A percentile compares a stretch with the other conserved stretches of the same genome.
These are phyloP conservation scores for Hypseocharis bilobata DNA, from an alignment of 441 rosid species.

Conservation along the genomic window DNA sequence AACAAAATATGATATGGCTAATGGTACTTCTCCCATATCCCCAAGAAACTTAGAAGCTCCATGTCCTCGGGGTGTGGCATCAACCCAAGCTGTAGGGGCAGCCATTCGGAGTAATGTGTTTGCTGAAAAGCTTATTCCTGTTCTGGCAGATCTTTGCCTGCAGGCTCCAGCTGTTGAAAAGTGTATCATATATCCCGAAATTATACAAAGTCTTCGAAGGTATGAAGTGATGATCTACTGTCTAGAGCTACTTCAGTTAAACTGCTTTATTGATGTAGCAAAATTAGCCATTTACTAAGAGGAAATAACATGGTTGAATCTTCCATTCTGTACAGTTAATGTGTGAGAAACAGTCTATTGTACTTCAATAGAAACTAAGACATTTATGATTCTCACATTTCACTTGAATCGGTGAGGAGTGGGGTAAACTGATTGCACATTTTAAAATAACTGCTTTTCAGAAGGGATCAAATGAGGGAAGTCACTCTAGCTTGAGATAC, in stretches of 20 bases:
- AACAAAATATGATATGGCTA: slow-evolving; percentile 28
- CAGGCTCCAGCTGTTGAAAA: slow-evolving; percentile 65
- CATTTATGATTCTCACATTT: not conserved
- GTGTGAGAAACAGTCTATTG: no score
- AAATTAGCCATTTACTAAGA: not conserved
- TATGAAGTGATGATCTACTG: slow-evolving; percentile 30
- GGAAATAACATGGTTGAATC: slow-evolving; percentile 1
- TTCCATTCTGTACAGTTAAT: not conserved
- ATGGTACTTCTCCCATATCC: slow-evolving; percentile 36
- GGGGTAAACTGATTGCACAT: not conserved
- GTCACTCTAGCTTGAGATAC: no score
- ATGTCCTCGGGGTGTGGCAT: slow-evolving; percentile 26
- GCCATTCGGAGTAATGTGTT: slow-evolving; percentile 46
- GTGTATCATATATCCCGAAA: slow-evolving; percentile 63
- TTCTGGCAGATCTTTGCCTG: slow-evolving; percentile 68
- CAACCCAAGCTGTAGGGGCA: slow-evolving; percentile 27
- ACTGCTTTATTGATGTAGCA: not conserved
- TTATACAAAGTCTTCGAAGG: slow-evolving; percentile 85
- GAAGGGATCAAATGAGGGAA: not conserved
- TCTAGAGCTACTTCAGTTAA: not conserved
- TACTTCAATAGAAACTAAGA: no score
- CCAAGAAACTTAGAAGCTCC: slow-evolving; percentile 34
- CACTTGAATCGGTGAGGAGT: not conserved
- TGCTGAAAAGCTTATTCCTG: slow-evolving; percentile 79
- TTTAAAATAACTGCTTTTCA: not conserved